These are phyloP conservation scores for Candida silvatica DNA, from an alignment of 805 yeast species.

Conservation along the genomic window DNA sequence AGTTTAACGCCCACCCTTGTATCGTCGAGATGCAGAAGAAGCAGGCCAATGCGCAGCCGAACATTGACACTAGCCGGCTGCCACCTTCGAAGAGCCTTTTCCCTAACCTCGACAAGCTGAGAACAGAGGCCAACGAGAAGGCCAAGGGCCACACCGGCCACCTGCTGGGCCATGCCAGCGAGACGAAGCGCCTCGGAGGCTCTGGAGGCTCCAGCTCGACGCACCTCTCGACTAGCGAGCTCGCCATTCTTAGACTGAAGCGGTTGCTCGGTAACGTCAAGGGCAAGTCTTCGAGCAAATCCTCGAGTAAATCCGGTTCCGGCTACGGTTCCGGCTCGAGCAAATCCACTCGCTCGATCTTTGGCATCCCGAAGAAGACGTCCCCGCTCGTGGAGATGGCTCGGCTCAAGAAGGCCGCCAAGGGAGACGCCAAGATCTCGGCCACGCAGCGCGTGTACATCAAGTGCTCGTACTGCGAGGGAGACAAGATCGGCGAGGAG, in stretches of 20 bases:
- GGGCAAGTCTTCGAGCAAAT: background rate
- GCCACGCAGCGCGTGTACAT: slow-evolving; percentile 38
- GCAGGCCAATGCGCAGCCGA: slow-evolving; percentile 2
- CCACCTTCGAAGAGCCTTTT: slow-evolving; percentile 40
- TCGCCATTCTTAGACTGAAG: slow-evolving; percentile 10
- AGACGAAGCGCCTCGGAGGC: background rate
- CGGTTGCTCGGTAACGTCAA: slow-evolving; percentile 4
- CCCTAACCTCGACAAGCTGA: slow-evolving; percentile 39
- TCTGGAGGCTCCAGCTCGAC: background rate
- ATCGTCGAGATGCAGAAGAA: slow-evolving; percentile 13
- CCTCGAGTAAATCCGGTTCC: slow-evolving; percentile 3
- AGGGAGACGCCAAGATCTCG: slow-evolving; percentile 41
- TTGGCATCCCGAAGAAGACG: background rate
- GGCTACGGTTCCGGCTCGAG: slow-evolving; percentile 2
- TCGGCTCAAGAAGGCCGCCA: slow-evolving; percentile 35
- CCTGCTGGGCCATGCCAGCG: slow-evolving; percentile 4
- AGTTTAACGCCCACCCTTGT: slow-evolving; percentile 24
- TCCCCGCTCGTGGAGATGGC: slow-evolving; percentile 27
- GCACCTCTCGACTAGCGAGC: slow-evolving; percentile 6
- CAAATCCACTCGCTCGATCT: background rate
- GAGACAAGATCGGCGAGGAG: slow-evolving; percentile 2
- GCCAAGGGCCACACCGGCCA: slow-evolving; percentile 7
- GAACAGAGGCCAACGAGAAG: slow-evolving; percentile 25
- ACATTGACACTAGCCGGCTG: slow-evolving; percentile 11
- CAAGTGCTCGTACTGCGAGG: slow-evolving; percentile 31